Base-by-base conservation (phyloP, 2,329 filamentous ascomycete genomes). In the Metarhizium album region DNA sequence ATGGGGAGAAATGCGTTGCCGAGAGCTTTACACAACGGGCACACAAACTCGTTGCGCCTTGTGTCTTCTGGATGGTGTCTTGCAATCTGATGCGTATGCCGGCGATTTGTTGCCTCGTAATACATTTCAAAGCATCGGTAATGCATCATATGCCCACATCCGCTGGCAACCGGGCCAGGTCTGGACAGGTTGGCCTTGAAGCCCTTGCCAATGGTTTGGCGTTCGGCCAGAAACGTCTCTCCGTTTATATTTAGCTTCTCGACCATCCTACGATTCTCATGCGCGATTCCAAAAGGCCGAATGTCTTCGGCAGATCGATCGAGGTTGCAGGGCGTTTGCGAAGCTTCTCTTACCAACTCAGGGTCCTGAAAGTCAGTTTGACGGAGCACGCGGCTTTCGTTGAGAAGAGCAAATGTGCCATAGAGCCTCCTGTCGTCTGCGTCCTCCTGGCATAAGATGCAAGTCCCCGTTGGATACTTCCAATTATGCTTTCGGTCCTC, bases 131-230 rank as follows among this genome's bases (percentile, higher is more conserved):
- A 98, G 69, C 93, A 98, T 58, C 80, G 83, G 65, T 87, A 97
- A 66, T 98, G 93, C 93, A 98, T 98, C 62, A 98, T 94, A 66
- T 98, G 93, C 2, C 93, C 93, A 67, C 93, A 98, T 9, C 91
- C 89, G 35, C 87, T 87, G 11, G 90, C 87, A 2, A 97, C 85
- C 0, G 91, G 87, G 0, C 90, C 93, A 18, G 79, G 74, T 27
- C 78, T 75, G 33, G 82, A 82, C 40, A 82, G 75, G 9, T 77
- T 73, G 6, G 82, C 75, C 2, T 88, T 85, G 62, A 95, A 98
- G 0, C 93, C 93, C 67, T 90, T 94, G 31, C 91, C 90, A 46
- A 98, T 79, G 5, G 83, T 83, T 67, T 95, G 86, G 46, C 86
- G 81, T 64, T 94, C 89, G 4, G 81, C 79, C 35, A 80, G 73